Evolutionary conservation across 345 rosid genomes (phyloP).

Genomic region (Zanthoxylum bungeanum): DNA sequence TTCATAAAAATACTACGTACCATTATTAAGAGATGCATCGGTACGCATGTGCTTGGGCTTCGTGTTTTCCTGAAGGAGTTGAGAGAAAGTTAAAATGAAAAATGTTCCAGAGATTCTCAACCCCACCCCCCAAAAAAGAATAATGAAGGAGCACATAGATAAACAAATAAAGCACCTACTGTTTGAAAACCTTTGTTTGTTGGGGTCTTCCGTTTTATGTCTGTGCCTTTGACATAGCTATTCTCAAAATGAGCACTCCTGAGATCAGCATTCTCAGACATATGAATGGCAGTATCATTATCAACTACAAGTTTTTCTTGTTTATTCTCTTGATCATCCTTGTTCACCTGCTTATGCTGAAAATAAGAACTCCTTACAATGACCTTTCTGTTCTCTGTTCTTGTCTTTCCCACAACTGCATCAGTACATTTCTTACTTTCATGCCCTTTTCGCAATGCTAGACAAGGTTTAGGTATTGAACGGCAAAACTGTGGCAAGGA

Average conservation of each 20-base stretch:
- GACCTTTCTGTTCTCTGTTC: constrained; percentile 46
- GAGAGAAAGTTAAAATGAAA: constrained; percentile 14
- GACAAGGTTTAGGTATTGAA: constrained; percentile 27
- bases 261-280: constrained; percentile 25
- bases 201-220: constrained; percentile 59
- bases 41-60: constrained; percentile 41
- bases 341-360: constrained; percentile 43
- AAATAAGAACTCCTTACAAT: constrained; percentile 64
- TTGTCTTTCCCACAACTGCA: constrained; percentile 35
- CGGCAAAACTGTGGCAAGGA: constrained; percentile 22
- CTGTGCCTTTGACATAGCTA: constrained; percentile 21
- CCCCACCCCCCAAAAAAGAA: neutral
- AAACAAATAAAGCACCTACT: constrained; percentile 30
- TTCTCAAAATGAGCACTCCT: constrained; percentile 15
- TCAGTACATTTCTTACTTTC: constrained; percentile 21
- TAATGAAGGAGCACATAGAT: neutral
- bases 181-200: constrained; percentile 31
- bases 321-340: constrained; percentile 32
- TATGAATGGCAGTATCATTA: constrained; percentile 22
- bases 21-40: constrained; percentile 34
- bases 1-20: no score
- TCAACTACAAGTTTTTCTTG: constrained; percentile 27
- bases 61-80: constrained; percentile 53
- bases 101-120: neutral
- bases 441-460: constrained; percentile 28